A percentile compares a stretch with the other conserved stretches of the same genome.
phyloP scores from a whole-genome alignment of 2,329 filamentous ascomycete genomes.

The Trichophyton benhamiae region DNA sequence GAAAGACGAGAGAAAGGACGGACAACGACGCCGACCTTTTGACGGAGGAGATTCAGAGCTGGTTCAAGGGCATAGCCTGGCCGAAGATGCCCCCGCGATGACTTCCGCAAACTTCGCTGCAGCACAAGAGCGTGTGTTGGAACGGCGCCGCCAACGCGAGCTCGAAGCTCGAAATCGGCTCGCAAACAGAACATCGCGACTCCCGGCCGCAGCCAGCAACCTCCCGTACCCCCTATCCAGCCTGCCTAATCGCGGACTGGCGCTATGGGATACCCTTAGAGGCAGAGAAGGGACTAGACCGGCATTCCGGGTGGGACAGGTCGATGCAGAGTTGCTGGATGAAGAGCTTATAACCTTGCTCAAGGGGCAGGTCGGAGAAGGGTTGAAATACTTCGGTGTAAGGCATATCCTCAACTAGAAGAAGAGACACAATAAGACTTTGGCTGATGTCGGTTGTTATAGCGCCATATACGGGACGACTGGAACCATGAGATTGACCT shows the following conservation, averaged over 20 bases:
- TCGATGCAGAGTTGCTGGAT: conserved; percentile 89
- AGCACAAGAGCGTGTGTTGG: conserved; percentile 75
- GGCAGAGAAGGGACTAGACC: conserved; percentile 69
- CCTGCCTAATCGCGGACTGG: conserved; percentile 33
- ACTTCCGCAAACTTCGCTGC: conserved; percentile 63
- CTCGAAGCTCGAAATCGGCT: conserved; percentile 48
- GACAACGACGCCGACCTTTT: background rate
- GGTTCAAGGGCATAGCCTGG: background rate
- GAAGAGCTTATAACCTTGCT: conserved; percentile 82
- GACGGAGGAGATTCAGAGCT: background rate
- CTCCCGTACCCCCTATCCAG: conserved; percentile 53
- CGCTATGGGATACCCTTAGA: conserved; percentile 57
- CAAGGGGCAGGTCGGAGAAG: conserved; percentile 75
- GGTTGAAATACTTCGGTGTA: conserved; percentile 71
- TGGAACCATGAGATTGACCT: conserved; percentile 79
- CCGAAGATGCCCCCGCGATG: conserved; percentile 36
- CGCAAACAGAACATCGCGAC: conserved; percentile 35
- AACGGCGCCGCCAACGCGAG: conserved; percentile 66
- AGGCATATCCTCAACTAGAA: conserved; percentile 17
- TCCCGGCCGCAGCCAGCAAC: conserved; percentile 43
- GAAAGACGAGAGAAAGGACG: background rate
- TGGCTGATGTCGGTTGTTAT: conserved; percentile 2
- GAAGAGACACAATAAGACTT: background rate
- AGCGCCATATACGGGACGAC: conserved; percentile 62
- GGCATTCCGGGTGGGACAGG: conserved; percentile 85